A percentile compares a stretch with the other conserved stretches of the same genome.
Conservation (phyloP, 208 protist genomes). For the Balamuthia mandrillaris region DNA sequence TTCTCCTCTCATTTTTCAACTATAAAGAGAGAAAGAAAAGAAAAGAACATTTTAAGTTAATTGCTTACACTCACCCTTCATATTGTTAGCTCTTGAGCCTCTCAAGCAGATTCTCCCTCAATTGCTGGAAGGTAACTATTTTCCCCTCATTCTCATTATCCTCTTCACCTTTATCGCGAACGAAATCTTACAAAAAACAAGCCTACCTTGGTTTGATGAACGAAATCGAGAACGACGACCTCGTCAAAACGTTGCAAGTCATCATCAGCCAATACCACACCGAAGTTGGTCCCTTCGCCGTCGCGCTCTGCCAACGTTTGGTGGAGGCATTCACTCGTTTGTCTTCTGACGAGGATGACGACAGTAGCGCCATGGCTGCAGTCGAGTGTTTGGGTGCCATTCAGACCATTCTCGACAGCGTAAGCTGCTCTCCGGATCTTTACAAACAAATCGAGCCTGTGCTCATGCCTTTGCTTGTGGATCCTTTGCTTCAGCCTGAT, state of each 20-base stretch:
- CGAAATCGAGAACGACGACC: conserved; percentile 17
- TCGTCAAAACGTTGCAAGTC: conserved; percentile 1
- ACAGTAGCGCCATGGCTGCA: not conserved
- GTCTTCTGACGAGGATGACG: not conserved
- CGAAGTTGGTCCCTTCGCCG: not conserved
- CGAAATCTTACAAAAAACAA: not conserved
- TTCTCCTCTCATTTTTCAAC: no score
- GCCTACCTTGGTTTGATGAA: conserved; percentile 3
- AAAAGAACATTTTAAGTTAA: no score
- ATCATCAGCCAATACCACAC: not conserved
- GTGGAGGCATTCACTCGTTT: not conserved
- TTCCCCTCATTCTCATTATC: not conserved
- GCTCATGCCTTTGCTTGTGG: not conserved
- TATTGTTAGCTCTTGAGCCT: not conserved
- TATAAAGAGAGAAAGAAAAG: no score
- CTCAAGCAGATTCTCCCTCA: not conserved
- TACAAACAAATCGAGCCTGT: not conserved
- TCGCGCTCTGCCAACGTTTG: not conserved
- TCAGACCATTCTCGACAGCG: conserved; percentile 11
- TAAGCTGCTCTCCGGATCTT: not conserved
- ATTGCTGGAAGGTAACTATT: not conserved
- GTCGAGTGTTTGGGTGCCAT: conserved; percentile 5
- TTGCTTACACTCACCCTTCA: no score
- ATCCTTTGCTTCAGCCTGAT: not conserved
- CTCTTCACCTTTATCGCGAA: not conserved